Conservation (phyloP, 2,329 filamentous ascomycete genomes). For the Rachicladosporium sp. region DNA sequence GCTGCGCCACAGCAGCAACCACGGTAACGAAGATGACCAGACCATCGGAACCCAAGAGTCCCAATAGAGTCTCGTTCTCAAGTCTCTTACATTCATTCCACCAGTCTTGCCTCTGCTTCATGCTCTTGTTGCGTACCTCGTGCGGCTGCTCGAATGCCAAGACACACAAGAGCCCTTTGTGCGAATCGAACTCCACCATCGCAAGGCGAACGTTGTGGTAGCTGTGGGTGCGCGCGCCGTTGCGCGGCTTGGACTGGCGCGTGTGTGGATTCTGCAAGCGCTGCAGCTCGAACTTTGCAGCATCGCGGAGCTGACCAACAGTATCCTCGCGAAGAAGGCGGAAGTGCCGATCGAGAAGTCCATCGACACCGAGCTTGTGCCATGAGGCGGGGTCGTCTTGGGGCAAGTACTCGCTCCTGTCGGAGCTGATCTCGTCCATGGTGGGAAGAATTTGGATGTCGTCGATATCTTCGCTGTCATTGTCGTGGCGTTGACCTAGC, state of each 20-base stretch:
- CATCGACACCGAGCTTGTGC: conserved; percentile 32
- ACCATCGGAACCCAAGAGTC: conserved; percentile 30
- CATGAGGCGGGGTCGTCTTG: conserved; percentile 25
- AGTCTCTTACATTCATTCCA: conserved; percentile 41
- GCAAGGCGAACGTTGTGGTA: conserved; percentile 27
- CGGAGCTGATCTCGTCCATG: conserved; percentile 33
- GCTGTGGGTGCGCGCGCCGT: conserved; percentile 21
- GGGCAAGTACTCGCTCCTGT: conserved; percentile 33
- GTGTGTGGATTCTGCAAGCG: conserved; percentile 15
- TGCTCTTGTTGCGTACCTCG: conserved; percentile 11
- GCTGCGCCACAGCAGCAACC: not conserved
- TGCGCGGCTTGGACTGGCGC: too few species aligned
- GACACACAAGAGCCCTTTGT: conserved; percentile 33
- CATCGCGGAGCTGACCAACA: conserved; percentile 41
- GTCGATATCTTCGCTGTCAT: conserved; percentile 36
- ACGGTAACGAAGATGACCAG: conserved; percentile 17
- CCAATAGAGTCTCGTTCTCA: conserved; percentile 38
- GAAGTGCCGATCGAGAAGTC: conserved; percentile 44
- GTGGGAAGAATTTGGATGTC: conserved; percentile 41
- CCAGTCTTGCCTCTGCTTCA: conserved; percentile 32
- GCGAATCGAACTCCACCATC: conserved; percentile 25
- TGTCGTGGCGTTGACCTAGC: conserved; percentile 34
- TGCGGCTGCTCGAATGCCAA: conserved; percentile 36
- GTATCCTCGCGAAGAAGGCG: conserved; percentile 45
- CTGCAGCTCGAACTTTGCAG: conserved; percentile 31